phyloP scores from a whole-genome alignment of 169 alveolate species.

The Perkinsus marinus region DNA sequence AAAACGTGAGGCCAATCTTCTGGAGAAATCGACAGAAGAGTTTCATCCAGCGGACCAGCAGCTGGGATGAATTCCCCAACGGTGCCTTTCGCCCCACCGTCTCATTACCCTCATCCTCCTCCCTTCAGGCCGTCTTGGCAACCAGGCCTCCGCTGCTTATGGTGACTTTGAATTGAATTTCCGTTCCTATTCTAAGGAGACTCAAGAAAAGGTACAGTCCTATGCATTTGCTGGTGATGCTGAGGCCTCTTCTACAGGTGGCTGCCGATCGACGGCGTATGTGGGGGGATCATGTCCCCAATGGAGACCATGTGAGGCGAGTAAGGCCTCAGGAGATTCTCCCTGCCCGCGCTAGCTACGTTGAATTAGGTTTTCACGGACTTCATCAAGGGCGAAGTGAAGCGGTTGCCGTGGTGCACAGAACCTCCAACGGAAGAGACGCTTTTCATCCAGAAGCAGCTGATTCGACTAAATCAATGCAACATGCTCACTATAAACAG shows the following conservation, averaged over 20 bases:
- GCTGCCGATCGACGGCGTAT: constrained; percentile 3
- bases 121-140: neutral
- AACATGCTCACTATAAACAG: constrained; percentile 38
- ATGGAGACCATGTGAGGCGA: neutral
- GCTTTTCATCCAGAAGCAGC: constrained; percentile 11
- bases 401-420: constrained; percentile 44
- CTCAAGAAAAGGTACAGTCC: constrained; percentile 1
- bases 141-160: constrained; percentile 36
- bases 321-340: constrained; percentile 25
- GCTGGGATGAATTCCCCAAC: constrained; percentile 59
- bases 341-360: neutral
- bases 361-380: constrained; percentile 18
- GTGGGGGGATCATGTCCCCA: constrained; percentile 10
- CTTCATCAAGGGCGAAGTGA: constrained; percentile 28
- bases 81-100: constrained; percentile 5
- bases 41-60: constrained; percentile 40
- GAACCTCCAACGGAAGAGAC: constrained; percentile 34
- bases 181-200: constrained; percentile 7
- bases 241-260: neutral
- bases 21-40: constrained; percentile 51
- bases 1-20: constrained; percentile 48
- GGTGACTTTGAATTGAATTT: constrained; percentile 23
- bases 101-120: neutral
- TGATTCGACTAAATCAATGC: constrained; percentile 19
- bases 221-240: too few relatives aligned